A percentile compares a stretch with the other conserved stretches of the same genome.
These are phyloP conservation scores for Daldinia decipiens DNA, from an alignment of 495 filamentous ascomycete genomes.

Conservation along the genomic window DNA sequence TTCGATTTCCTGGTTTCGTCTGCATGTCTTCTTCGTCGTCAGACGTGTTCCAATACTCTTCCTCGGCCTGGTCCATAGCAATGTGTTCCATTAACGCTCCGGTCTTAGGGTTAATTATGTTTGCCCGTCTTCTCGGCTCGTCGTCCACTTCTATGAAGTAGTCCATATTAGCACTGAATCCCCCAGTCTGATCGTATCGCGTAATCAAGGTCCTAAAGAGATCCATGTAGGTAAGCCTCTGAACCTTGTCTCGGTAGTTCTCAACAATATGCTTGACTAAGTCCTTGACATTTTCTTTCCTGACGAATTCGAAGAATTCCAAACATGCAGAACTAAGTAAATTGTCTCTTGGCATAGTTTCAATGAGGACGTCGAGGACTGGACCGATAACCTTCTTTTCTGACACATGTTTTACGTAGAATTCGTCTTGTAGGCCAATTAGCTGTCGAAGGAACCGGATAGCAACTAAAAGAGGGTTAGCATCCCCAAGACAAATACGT, in stretches of 20 bases:
- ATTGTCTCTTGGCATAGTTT: conserved; percentile 96
- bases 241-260: conserved; percentile 84
- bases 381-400: conserved; percentile 86
- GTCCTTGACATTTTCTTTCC: conserved; percentile 82
- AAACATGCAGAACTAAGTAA: conserved; percentile 95
- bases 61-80: conserved; percentile 80
- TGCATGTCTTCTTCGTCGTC: conserved; percentile 81
- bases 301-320: conserved; percentile 93
- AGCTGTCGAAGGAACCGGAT: conserved; percentile 95
- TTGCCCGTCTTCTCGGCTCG: conserved; percentile 64
- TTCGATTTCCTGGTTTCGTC: conserved; percentile 46
- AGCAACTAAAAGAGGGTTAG: conserved; percentile 66
- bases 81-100: conserved; percentile 73
- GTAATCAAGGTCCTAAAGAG: conserved; percentile 81
- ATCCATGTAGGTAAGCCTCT: conserved; percentile 83
- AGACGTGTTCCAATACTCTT: conserved; percentile 94
- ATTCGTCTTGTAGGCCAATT: conserved; percentile 88
- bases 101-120: conserved; percentile 74
- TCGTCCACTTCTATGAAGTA: conserved; percentile 61
- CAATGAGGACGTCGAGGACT: conserved; percentile 85
- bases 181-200: conserved; percentile 82
- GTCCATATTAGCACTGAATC: conserved; percentile 70
- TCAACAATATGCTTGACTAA: conserved; percentile 87
- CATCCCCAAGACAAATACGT: not conserved
- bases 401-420: conserved; percentile 87